phyloP scores from a whole-genome alignment of 352 stramenopile genomes.

The Blastocystis sp. region DNA sequence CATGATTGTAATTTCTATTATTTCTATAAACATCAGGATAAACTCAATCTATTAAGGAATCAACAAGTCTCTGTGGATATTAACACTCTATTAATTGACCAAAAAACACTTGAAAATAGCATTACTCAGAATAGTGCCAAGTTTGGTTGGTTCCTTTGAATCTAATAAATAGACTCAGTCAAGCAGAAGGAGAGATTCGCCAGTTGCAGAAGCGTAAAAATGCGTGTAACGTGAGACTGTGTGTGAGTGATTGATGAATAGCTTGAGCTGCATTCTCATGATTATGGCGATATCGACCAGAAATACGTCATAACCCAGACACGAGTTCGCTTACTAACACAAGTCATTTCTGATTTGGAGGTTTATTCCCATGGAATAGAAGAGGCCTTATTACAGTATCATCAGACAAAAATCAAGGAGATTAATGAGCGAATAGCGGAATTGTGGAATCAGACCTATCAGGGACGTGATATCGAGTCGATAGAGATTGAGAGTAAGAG shows the following conservation, averaged over 20 bases:
- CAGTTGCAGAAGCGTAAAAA: conserved; percentile 58
- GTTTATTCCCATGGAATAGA: conserved; percentile 90
- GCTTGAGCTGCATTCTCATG: conserved; percentile 67
- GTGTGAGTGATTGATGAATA: neutral
- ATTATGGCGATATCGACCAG: conserved; percentile 89
- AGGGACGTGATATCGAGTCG: conserved; percentile 94
- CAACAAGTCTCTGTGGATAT: neutral
- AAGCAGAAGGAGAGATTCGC: conserved; percentile 45
- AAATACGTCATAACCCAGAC: conserved; percentile 89
- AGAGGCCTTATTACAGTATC: conserved; percentile 91
- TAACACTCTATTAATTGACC: neutral
- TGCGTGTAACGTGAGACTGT: neutral
- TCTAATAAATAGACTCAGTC: conserved; percentile 25
- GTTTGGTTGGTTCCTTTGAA: neutral
- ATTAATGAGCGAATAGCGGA: conserved; percentile 98
- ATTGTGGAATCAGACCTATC: conserved; percentile 97
- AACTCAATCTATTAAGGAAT: neutral
- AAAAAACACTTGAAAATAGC: neutral
- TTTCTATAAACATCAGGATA: neutral
- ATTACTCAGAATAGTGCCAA: conserved; percentile 39
- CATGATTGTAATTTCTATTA: neutral
- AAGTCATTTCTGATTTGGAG: conserved; percentile 91
- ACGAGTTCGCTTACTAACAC: conserved; percentile 88
- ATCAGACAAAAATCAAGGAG: conserved; percentile 95
- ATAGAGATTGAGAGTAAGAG: conserved; percentile 86